A percentile compares a stretch with the other conserved stretches of the same genome.
Evolutionary conservation across 139 green algal species (phyloP).

Genomic region (Ostreobium quekettii): DNA sequence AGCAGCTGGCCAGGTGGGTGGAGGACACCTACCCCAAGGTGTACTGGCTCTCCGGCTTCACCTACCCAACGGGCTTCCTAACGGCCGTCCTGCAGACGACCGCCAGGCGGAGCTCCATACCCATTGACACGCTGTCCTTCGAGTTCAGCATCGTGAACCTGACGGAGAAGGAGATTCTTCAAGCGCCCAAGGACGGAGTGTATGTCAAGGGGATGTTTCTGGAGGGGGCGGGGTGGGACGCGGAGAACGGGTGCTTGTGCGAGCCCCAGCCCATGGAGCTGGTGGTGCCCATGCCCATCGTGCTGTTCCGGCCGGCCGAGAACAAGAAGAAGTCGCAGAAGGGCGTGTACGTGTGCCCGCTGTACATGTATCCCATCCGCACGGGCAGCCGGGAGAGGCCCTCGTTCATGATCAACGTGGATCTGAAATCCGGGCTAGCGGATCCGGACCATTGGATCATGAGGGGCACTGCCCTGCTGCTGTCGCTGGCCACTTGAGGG

Average conservation of each 20-base stretch:
- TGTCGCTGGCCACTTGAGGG: slow-evolving; percentile 45
- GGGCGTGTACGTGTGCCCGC: slow-evolving; percentile 62
- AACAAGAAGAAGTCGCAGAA: slow-evolving; percentile 64
- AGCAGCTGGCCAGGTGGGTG: slow-evolving; percentile 66
- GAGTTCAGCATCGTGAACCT: slow-evolving; percentile 69
- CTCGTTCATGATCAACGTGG: slow-evolving; percentile 70
- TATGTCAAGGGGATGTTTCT: slow-evolving; percentile 77
- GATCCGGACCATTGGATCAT: slow-evolving; percentile 75
- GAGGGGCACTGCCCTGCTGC: slow-evolving; percentile 63
- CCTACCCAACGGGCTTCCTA: slow-evolving; percentile 75
- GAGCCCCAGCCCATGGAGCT: slow-evolving; percentile 84
- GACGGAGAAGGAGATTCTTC: slow-evolving; percentile 59
- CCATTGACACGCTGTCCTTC: slow-evolving; percentile 79
- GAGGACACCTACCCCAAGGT: slow-evolving; percentile 63
- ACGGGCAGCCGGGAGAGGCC: slow-evolving; percentile 69
- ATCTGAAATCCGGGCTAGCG: slow-evolving; percentile 52
- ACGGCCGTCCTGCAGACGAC: slow-evolving; percentile 73
- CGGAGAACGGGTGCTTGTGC: slow-evolving; percentile 62
- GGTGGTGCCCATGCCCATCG: slow-evolving; percentile 78
- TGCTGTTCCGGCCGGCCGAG: slow-evolving; percentile 78
- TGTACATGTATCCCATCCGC: slow-evolving; percentile 77
- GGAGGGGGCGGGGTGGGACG: slow-evolving; percentile 76
- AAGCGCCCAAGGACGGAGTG: slow-evolving; percentile 71
- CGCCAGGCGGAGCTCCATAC: slow-evolving; percentile 54
- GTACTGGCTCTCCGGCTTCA: slow-evolving; percentile 85